Evolutionary conservation across 116 monocot species (phyloP).

Genomic region (Zostera marina): DNA sequence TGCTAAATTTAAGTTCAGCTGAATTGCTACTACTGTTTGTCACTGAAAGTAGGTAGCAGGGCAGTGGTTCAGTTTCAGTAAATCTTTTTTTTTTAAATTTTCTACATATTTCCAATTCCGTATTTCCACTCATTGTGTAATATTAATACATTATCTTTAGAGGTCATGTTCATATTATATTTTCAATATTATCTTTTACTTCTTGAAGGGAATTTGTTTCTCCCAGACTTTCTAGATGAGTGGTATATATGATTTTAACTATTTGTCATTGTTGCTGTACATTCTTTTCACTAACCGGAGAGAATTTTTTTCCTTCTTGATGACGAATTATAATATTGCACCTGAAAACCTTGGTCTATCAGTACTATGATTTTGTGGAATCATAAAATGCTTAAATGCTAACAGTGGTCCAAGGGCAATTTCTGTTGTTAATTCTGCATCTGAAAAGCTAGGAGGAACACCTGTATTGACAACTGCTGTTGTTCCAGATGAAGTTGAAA

Average conservation of each 20-base stretch:
- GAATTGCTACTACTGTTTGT: slow-evolving; percentile 11
- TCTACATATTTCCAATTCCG: neutral
- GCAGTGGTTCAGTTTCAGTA: slow-evolving; percentile 1
- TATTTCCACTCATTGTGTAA: neutral
- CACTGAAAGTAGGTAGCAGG: slow-evolving; percentile 1
- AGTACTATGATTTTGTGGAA: neutral
- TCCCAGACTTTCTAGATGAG: neutral
- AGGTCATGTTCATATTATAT: too few species aligned
- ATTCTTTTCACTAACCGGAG: neutral
- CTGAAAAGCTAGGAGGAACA: slow-evolving; percentile 72
- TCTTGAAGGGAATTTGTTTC: neutral
- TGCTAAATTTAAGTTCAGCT: slow-evolving; percentile 15
- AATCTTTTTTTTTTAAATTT: neutral
- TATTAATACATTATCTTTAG: neutral
- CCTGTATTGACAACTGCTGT: slow-evolving; percentile 52
- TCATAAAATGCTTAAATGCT: neutral
- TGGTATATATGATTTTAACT: neutral
- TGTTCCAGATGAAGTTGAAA: slow-evolving; percentile 74
- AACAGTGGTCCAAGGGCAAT: slow-evolving; percentile 80
- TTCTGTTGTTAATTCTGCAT: slow-evolving; percentile 72
- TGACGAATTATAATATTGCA: neutral
- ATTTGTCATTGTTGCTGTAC: neutral
- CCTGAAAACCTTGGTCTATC: neutral
- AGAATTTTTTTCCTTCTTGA: neutral
- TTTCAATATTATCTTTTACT: neutral